These are phyloP conservation scores for Botryotinia globosa DNA, from an alignment of 2,329 filamentous ascomycete genomes.

Conservation along the genomic window DNA sequence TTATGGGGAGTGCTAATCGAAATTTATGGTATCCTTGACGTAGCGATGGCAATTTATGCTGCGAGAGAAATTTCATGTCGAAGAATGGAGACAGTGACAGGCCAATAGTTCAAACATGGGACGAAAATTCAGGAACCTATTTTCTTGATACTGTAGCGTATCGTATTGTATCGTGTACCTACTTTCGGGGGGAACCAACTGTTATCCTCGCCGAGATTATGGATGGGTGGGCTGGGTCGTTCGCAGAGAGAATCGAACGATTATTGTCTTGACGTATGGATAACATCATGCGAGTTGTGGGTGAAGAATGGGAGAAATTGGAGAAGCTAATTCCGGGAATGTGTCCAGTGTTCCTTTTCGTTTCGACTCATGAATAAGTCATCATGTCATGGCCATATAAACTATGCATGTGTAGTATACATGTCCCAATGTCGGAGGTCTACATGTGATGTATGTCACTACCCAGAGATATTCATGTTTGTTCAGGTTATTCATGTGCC, in stretches of 20 bases:
- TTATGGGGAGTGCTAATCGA: constrained; percentile 1
- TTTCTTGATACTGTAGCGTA: neutral
- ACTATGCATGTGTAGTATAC: neutral
- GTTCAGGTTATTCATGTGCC: too few species aligned
- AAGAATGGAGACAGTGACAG: neutral
- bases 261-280: neutral
- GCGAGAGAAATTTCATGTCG: neutral
- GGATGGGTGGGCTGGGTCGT: neutral
- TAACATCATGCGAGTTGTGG: neutral
- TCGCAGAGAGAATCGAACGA: neutral
- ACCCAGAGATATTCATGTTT: neutral
- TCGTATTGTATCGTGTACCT: neutral
- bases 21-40: neutral
- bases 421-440: neutral
- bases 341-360: neutral
- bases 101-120: neutral
- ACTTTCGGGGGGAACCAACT: constrained; percentile 2
- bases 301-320: neutral
- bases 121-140: neutral
- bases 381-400: too few species aligned
- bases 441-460: neutral
- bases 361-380: neutral
- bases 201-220: constrained; percentile 11
- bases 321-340: neutral
- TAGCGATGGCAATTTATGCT: neutral